Evolutionary conservation across 148 eudicot genomes (phyloP).

Genomic region (Rhododendron williamsianum): DNA sequence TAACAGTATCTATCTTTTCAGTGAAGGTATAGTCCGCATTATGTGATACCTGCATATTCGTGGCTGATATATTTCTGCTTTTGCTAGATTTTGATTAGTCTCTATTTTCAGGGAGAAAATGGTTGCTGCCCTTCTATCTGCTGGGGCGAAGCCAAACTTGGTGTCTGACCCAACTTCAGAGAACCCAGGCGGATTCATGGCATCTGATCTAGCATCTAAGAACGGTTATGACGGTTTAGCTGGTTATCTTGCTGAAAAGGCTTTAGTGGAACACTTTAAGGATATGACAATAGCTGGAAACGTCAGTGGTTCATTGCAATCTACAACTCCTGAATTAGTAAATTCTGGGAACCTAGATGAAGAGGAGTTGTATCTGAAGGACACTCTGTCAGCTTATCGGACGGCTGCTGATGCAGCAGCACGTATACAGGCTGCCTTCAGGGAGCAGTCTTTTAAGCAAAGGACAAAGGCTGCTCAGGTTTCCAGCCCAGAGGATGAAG

Average conservation of each 20-base stretch:
- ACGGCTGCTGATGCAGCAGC: slow-evolving; percentile 99
- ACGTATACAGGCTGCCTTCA: slow-evolving; percentile 82
- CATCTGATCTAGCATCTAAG: slow-evolving; percentile 75
- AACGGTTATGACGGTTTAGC: slow-evolving; percentile 74
- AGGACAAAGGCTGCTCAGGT: slow-evolving; percentile 38
- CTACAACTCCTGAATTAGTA: slow-evolving; percentile 33
- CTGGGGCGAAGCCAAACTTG: slow-evolving; percentile 85
- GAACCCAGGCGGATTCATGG: slow-evolving; percentile 71
- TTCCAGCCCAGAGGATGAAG: slow-evolving; percentile 68
- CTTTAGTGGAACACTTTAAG: slow-evolving; percentile 67
- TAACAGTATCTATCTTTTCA: not conserved
- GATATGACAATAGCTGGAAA: slow-evolving; percentile 93
- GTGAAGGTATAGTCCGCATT: not conserved
- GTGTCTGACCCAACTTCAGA: slow-evolving; percentile 85
- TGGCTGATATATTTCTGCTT: slow-evolving; percentile 5
- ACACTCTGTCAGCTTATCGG: slow-evolving; percentile 83
- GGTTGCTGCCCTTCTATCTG: slow-evolving; percentile 90
- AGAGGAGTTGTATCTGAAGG: slow-evolving; percentile 78
- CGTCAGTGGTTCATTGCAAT: slow-evolving; percentile 64
- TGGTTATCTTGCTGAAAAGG: slow-evolving; percentile 89
- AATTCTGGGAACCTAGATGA: slow-evolving; percentile 39
- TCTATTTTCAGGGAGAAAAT: slow-evolving; percentile 63
- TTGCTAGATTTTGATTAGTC: slow-evolving; percentile 2
- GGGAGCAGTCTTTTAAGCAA: slow-evolving; percentile 65
- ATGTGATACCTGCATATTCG: not conserved